Evolutionary conservation across 164 flowering plant genomes (phyloP).

Genomic region (Vitis rotundifolia): DNA sequence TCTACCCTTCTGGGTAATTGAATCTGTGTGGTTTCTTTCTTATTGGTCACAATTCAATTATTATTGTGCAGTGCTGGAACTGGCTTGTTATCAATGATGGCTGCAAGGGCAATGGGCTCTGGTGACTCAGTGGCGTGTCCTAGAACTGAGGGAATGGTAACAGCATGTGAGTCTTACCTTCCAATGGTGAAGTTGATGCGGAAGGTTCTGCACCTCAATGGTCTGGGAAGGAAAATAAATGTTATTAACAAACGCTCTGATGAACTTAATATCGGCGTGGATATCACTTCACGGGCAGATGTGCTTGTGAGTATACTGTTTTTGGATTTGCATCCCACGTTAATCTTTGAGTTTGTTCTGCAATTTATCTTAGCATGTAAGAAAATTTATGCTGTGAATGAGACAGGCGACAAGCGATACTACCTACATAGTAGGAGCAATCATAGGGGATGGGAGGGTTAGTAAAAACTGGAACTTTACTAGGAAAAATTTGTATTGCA

Average conservation of each 20-base stretch:
- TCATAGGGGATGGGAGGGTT: background rate
- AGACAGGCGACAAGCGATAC: background rate
- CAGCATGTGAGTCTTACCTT: conserved; percentile 92
- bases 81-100: conserved; percentile 95
- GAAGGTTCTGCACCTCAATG: conserved; percentile 68
- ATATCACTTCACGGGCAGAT: conserved; percentile 76
- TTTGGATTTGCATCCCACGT: background rate
- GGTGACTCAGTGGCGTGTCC: conserved; percentile 14
- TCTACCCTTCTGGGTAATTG: no score
- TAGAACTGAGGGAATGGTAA: conserved; percentile 51
- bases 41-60: no score
- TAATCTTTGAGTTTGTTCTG: no score
- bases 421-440: background rate
- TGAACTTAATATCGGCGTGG: conserved; percentile 74
- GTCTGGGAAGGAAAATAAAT: conserved; percentile 55
- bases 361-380: no score
- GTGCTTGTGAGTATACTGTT: conserved; percentile 59
- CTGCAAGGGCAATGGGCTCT: conserved; percentile 72
- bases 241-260: conserved; percentile 83
- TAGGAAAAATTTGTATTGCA: background rate
- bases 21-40: no score
- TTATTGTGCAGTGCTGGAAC: conserved; percentile 76
- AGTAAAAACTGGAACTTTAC: background rate
- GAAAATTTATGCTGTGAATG: no score
- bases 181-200: conserved; percentile 92